phyloP scores from a whole-genome alignment of 2,329 filamentous ascomycete genomes.

The Fusarium goolgardi region DNA sequence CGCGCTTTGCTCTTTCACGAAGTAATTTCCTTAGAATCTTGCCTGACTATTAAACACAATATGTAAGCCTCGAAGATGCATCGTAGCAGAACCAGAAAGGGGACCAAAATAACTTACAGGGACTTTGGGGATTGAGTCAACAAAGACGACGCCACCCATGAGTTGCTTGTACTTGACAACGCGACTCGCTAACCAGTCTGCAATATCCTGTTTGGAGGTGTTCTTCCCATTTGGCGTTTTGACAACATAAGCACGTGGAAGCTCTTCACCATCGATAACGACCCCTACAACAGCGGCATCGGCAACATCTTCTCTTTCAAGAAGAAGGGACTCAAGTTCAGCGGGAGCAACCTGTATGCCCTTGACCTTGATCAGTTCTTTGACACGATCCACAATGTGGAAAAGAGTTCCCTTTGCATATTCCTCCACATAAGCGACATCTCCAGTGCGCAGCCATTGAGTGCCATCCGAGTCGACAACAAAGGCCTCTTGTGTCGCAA shows the following conservation, averaged over 20 bases:
- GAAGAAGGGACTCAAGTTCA: conserved; percentile 56
- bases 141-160: conserved; percentile 75
- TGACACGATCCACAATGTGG: conserved; percentile 78
- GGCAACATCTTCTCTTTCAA: conserved; percentile 59
- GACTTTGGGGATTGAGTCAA: conserved; percentile 70
- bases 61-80: conserved; percentile 23
- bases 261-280: conserved; percentile 64
- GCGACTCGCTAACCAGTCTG: conserved; percentile 70
- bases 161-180: conserved; percentile 75
- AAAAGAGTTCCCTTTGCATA: conserved; percentile 63
- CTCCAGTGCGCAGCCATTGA: conserved; percentile 80
- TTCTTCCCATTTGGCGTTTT: conserved; percentile 33
- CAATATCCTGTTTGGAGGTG: conserved; percentile 60
- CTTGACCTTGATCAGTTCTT: conserved; percentile 74
- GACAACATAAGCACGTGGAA: conserved; percentile 72
- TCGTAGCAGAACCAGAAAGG: background rate
- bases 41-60: conserved; percentile 61
- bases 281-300: conserved; percentile 75
- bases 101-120: conserved; percentile 58
- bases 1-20: conserved; percentile 66
- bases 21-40: conserved; percentile 73
- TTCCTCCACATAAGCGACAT: conserved; percentile 74
- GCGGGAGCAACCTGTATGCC: conserved; percentile 70
- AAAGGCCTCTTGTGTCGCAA: conserved; percentile 72
- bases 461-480: conserved; percentile 59